Conservation (phyloP, 2,329 filamentous ascomycete genomes). For the Exophiala bonariae region DNA sequence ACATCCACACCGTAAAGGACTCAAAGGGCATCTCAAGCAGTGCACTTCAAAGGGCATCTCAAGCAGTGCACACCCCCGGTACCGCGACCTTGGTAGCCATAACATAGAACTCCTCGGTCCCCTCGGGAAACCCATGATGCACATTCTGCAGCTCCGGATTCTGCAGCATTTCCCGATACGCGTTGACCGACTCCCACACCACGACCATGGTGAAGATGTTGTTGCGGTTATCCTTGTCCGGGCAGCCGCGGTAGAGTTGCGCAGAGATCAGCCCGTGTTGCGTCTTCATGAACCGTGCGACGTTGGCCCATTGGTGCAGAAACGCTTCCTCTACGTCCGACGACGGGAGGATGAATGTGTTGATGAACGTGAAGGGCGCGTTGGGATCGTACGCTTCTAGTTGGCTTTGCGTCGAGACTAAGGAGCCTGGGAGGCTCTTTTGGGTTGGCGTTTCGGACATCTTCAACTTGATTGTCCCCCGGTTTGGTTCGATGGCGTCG, state of each 20-base stretch:
- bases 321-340: not conserved
- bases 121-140: not conserved
- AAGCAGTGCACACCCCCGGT: not conserved
- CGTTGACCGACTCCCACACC: constrained; percentile 1
- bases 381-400: not conserved
- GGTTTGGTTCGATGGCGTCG: too few relatives aligned
- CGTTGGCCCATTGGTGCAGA: not conserved
- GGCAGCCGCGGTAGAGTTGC: constrained; percentile 1
- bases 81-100: constrained; percentile 2
- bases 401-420: not conserved
- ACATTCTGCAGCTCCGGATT: not conserved
- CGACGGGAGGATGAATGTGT: not conserved
- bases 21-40: not conserved
- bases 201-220: not conserved
- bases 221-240: not conserved
- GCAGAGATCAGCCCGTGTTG: not conserved
- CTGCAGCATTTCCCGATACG: not conserved
- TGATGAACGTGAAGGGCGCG: constrained; percentile 2
- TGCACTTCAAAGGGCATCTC: not conserved
- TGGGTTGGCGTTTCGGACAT: not conserved
- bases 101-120: constrained; percentile 1
- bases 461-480: too few relatives aligned
- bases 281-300: not conserved
- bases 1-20: too few relatives aligned
- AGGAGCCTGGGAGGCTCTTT: not conserved